phyloP scores from a whole-genome alignment of 2,329 filamentous ascomycete genomes.

The Neopestalotiopsis sp. region DNA sequence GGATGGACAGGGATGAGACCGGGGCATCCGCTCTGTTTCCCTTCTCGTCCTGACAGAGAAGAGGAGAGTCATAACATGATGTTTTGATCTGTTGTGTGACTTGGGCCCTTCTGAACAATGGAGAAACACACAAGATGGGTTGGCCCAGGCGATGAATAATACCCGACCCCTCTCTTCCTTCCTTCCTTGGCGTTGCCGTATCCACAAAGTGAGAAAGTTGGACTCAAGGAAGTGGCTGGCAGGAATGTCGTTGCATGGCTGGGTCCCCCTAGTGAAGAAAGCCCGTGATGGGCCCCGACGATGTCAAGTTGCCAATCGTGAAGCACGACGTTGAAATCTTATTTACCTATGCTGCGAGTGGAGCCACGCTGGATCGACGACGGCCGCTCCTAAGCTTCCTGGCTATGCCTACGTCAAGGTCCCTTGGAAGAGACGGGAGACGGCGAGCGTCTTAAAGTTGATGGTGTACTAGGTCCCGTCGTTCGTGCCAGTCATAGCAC shows the following conservation, averaged over 20 bases:
- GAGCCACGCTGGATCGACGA: neutral
- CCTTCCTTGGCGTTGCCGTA: neutral
- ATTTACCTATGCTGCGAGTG: neutral
- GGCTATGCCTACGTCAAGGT: neutral
- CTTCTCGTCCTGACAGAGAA: neutral
- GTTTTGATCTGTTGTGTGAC: neutral
- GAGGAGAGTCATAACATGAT: neutral
- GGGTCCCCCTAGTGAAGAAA: neutral
- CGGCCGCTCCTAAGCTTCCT: neutral
- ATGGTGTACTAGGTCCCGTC: neutral
- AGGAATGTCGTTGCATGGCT: neutral
- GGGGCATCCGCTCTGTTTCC: neutral
- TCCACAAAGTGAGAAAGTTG: neutral
- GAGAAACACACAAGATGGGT: neutral
- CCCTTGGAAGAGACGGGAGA: neutral
- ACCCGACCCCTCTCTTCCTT: neutral
- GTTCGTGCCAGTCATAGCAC: neutral
- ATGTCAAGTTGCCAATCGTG: neutral
- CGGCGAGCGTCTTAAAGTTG: neutral
- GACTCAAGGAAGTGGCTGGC: neutral
- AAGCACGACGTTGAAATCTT: neutral
- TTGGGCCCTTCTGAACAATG: neutral
- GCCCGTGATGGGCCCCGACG: neutral
- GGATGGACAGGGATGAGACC: neutral
- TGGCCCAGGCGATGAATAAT: neutral